Percentiles rank a stretch among this genome's conserved stretches.
phyloP scores from a whole-genome alignment of 192 early-diverging fungal species.

The Gonapodya prolifera region DNA sequence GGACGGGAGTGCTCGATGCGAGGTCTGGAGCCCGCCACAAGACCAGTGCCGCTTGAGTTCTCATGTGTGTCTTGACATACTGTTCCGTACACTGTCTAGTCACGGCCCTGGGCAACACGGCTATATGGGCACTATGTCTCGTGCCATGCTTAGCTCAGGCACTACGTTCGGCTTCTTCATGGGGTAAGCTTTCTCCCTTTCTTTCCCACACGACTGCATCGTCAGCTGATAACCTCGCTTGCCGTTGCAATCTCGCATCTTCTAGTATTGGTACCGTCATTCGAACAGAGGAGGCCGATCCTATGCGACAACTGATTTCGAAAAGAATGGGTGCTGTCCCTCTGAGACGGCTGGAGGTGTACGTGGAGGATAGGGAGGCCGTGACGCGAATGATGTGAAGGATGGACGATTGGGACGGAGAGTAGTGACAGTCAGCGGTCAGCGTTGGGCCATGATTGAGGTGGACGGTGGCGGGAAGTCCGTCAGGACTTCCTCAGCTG shows the following conservation, averaged over 20 bases:
- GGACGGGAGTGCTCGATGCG: too few relatives aligned
- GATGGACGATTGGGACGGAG: too few relatives aligned
- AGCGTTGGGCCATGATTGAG: too few relatives aligned
- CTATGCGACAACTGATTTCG: not conserved
- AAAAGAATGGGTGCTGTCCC: not conserved
- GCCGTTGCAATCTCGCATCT: not conserved
- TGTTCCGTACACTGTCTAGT: too few relatives aligned
- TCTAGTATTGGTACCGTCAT: conserved; percentile 5
- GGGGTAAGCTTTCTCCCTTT: conserved; percentile 42
- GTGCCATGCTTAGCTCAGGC: conserved; percentile 58
- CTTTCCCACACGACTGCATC: not conserved
- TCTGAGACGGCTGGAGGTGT: not conserved
- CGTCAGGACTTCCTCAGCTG: too few relatives aligned
- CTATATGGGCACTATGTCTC: conserved; percentile 54
- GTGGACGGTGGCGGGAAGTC: too few relatives aligned
- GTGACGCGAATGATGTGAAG: not conserved
- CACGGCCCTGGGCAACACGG: conserved; percentile 59
- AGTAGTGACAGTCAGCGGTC: too few relatives aligned
- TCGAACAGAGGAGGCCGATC: not conserved
- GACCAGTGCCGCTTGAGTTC: too few relatives aligned
- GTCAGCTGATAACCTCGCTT: not conserved
- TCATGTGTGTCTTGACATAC: too few relatives aligned
- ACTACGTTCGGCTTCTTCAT: conserved; percentile 77
- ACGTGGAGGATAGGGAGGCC: not conserved
- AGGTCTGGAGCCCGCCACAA: too few relatives aligned